phyloP scores from a whole-genome alignment of 306 rosid genomes.

The Nissolia schottii region DNA sequence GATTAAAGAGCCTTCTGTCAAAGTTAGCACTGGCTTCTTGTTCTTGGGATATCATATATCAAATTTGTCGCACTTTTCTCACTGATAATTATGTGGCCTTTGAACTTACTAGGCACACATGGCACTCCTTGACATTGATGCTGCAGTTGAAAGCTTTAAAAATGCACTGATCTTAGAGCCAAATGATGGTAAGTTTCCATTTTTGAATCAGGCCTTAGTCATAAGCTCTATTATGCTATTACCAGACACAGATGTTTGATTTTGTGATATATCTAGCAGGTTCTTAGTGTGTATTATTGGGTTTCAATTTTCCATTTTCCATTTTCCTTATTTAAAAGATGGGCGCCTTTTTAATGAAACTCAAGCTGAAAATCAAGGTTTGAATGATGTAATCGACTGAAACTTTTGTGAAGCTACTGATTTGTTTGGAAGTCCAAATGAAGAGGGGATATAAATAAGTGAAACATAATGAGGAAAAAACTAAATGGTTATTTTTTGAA shows the following conservation, averaged over 20 bases:
- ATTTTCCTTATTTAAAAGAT: background rate
- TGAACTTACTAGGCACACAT: constrained; percentile 35
- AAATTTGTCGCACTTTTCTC: background rate
- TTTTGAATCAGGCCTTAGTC: background rate
- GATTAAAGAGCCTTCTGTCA: background rate
- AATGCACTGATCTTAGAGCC: constrained; percentile 55
- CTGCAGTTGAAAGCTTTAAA: constrained; percentile 49
- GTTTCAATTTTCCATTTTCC: background rate
- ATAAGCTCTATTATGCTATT: background rate
- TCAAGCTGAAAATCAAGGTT: background rate
- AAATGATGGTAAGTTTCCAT: constrained; percentile 39
- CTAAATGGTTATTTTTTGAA: background rate
- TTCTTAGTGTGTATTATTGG: background rate
- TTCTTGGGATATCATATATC: background rate
- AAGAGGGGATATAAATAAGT: background rate
- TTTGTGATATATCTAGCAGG: background rate
- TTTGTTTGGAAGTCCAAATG: background rate
- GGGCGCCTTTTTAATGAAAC: background rate
- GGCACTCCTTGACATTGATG: constrained; percentile 47
- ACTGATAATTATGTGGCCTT: background rate
- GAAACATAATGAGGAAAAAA: background rate
- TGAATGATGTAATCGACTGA: background rate
- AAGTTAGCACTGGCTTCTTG: background rate
- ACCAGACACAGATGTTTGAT: background rate
- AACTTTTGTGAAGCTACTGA: background rate